Evolutionary conservation across 2,329 filamentous ascomycete genomes (phyloP), one percentile per base, ranked within the genome.

Genomic region (Colletotrichum brevisporum): DNA sequence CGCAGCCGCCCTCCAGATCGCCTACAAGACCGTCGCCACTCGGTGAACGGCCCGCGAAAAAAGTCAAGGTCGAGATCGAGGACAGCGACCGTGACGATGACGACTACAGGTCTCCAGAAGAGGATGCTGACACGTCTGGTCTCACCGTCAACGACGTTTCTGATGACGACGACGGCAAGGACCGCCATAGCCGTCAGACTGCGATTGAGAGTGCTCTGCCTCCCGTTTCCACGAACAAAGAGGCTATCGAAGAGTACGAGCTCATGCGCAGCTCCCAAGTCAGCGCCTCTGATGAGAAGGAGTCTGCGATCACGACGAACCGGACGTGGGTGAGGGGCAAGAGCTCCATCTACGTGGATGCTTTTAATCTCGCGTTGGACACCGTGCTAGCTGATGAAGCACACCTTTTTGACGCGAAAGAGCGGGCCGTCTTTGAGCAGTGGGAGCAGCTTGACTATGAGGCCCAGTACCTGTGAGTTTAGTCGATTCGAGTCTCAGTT

Each of bases 331-430:
- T 90, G 5, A 89, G 86, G 75, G 94, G 94, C 0, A 91, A 90
- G 77, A 97, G 91, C 75, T 98, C 95, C 1, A 94, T 99, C 63
- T 99, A 99, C 75, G 94, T 98, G 18, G 96, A 99, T 81, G 96
- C 96, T 0, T 99, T 99, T 84, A 97, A 97, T 76, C 84, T 98
- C 15, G 94, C 95, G 2, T 83, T 99, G 56, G 91, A 95, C 68
- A 97, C 94, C 0, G 96, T 99, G 4, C 82, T 98, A 13, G 90
- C 94, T 56, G 94, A 98, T 66, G 96, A 99, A 80, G 87, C 89
- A 0, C 94, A 97, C 79, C 83, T 99, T 0, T 99, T 98, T 77
- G 88, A 96, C 74, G 88, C 90, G 67, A 91, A 89, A 18, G 96
- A 99, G 79, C 88, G 86, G 75, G 84, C 87, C 15, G 86, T 98